phyloP scores from a whole-genome alignment of 2,329 filamentous ascomycete species.

The Xylariaceae sp. region DNA sequence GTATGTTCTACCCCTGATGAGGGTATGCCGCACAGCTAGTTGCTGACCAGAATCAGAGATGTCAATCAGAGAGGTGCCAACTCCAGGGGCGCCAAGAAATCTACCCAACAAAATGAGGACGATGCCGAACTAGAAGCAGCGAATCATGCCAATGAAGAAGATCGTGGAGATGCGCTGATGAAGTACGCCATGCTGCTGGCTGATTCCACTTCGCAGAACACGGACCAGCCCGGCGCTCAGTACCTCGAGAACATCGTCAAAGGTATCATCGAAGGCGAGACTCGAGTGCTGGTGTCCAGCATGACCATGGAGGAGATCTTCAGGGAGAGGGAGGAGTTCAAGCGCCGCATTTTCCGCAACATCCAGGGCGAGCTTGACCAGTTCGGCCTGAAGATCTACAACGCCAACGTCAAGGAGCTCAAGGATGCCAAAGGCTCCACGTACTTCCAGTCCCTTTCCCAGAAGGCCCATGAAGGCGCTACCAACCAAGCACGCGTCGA shows the following conservation, averaged over 20 bases:
- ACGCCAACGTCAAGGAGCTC: conserved; percentile 75
- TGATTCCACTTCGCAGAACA: conserved; percentile 40
- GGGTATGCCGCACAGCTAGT: too few species aligned
- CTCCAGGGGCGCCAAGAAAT: conserved; percentile 15
- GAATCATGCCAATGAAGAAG: conserved; percentile 30
- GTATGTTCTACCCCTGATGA: too few species aligned
- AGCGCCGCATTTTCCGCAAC: conserved; percentile 65
- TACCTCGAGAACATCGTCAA: conserved; percentile 82
- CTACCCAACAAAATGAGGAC: not conserved
- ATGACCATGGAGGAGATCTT: conserved; percentile 96
- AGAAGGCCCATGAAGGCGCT: conserved; percentile 79
- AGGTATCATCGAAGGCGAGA: conserved; percentile 85
- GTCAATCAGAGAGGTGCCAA: conserved; percentile 53
- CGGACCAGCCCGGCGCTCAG: conserved; percentile 30
- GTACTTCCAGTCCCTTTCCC: conserved; percentile 75
- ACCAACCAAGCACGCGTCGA: conserved; percentile 69
- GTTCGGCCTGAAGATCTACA: conserved; percentile 71
- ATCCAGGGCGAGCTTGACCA: conserved; percentile 74
- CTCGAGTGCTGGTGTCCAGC: conserved; percentile 69
- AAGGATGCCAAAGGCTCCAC: conserved; percentile 74
- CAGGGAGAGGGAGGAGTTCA: conserved; percentile 68
- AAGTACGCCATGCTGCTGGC: conserved; percentile 80
- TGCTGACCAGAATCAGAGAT: too few species aligned
- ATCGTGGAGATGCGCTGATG: conserved; percentile 56
- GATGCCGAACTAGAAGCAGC: conserved; percentile 1